These are phyloP conservation scores for Podaxis mareebaensis DNA, from an alignment of 768 basidiomycete species.

Conservation along the genomic window DNA sequence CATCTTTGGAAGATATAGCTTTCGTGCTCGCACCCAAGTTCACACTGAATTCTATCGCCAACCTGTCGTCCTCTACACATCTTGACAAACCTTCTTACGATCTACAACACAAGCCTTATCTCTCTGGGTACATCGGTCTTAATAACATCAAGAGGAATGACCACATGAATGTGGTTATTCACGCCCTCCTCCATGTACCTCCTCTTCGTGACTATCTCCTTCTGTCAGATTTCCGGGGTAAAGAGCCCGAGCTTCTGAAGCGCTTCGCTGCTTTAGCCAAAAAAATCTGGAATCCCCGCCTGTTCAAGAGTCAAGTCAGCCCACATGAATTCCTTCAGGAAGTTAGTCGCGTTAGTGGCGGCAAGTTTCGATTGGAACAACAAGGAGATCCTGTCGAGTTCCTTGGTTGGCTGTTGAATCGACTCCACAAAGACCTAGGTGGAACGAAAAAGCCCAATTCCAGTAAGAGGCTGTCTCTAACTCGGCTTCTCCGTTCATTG, in stretches of 20 bases:
- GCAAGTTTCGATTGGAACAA: slow-evolving; percentile 90
- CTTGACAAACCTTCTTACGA: slow-evolving; percentile 82
- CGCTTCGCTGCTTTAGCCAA: slow-evolving; percentile 87
- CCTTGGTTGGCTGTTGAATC: slow-evolving; percentile 92
- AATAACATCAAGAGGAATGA: slow-evolving; percentile 99
- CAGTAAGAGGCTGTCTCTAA: slow-evolving; percentile 52
- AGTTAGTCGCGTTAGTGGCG: slow-evolving; percentile 84
- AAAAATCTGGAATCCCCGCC: slow-evolving; percentile 93
- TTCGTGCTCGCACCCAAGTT: slow-evolving; percentile 91
- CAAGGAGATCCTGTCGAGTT: slow-evolving; percentile 98
- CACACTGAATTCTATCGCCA: slow-evolving; percentile 54
- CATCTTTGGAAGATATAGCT: slow-evolving; percentile 93
- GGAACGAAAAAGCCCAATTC: slow-evolving; percentile 93
- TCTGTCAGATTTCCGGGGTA: slow-evolving; percentile 69
- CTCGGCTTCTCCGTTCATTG: slow-evolving; percentile 18
- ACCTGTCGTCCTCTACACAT: slow-evolving; percentile 57
- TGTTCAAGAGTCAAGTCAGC: slow-evolving; percentile 97
- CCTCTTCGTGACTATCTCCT: slow-evolving; percentile 88
- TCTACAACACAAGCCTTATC: slow-evolving; percentile 75
- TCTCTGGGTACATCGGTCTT: slow-evolving; percentile 92
- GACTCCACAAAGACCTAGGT: slow-evolving; percentile 88
- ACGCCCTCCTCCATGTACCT: slow-evolving; percentile 87
- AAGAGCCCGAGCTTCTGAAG: slow-evolving; percentile 84
- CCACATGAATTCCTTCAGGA: slow-evolving; percentile 99
- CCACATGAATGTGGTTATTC: slow-evolving; percentile 96